Evolutionary conservation across 1,284 basidiomycete genomes (phyloP), one percentile per base, ranked within the genome.

Genomic region (Cryptococcus maquisensis): DNA sequence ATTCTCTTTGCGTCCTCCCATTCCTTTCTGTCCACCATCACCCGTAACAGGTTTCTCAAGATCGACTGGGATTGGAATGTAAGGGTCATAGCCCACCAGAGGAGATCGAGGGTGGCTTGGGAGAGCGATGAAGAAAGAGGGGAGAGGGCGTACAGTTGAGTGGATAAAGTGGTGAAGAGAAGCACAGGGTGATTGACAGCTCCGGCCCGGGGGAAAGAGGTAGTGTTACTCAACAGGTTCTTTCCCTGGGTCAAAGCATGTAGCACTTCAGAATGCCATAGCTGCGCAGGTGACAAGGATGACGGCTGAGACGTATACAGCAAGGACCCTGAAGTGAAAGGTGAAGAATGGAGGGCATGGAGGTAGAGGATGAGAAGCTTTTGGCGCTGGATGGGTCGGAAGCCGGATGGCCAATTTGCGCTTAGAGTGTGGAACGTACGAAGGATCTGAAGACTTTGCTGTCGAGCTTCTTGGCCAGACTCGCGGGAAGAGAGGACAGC

Each of bases 21-120:
- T 57, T 88, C 85, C 4, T 85, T 85, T 0, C 82, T 79, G 6
- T 85, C 79, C 49, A 84, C 81, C 8, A 88, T 77, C 0, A 93
- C 74, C 1, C 85, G 84, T 15, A 84, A 83, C 79, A 95, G 85
- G 72, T 94, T 88, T 0, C 91, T 85, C 54, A 90, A 82, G 15
- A 95, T 79, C 8, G 84, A 82, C 61, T 86, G 86, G 1, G 89
- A 93, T 68, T 95, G 92, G 79, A 96, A 95, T 0, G 92, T 96
- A 21, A 91, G 81, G 18, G 86, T 84, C 9, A 89, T 92, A 1
- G 90, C 86, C 89, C 90, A 92, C 87, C 90, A 93, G 1, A 96
- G 79, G 15, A 90, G 80, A 84, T 91, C 63, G 16, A 66, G 61
- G 6, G 61, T 49, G 47, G 63, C 50, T 52, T 49, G 53, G 3